These are phyloP conservation scores for Striga hermonthica DNA, from an alignment of 305 asterid species.

Conservation along the genomic window DNA sequence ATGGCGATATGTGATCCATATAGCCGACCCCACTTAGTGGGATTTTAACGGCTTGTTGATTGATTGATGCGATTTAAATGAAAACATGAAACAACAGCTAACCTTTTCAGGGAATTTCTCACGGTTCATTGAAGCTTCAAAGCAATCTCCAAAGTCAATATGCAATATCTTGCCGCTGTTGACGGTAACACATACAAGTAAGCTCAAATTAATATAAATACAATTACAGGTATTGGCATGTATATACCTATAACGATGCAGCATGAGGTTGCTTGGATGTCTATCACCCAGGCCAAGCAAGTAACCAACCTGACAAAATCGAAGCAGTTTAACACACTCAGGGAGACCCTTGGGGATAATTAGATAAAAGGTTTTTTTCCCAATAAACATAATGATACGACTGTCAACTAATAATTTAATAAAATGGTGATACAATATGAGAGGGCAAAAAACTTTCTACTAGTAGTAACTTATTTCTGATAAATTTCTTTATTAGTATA, in stretches of 20 bases:
- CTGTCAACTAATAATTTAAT: not conserved
- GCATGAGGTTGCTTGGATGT: constrained; percentile 99
- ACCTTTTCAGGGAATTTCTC: constrained; percentile 99
- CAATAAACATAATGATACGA: not conserved
- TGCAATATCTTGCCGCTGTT: constrained; percentile 97
- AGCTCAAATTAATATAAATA: constrained; percentile 24
- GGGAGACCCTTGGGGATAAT: not conserved
- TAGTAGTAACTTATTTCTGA: not conserved
- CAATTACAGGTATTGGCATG: constrained; percentile 10
- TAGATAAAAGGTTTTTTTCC: constrained; percentile 4
- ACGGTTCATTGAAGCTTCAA: constrained; percentile 99
- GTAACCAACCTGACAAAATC: constrained; percentile 78
- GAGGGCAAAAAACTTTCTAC: not conserved
- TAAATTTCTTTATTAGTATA: not conserved
- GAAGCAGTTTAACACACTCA: constrained; percentile 19
- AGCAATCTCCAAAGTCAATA: constrained; percentile 99
- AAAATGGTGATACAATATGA: not conserved
- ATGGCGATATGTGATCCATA: no score
- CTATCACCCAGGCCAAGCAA: constrained; percentile 99
- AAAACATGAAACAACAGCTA: constrained; percentile 19
- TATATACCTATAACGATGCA: constrained; percentile 79
- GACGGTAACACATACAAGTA: constrained; percentile 29
- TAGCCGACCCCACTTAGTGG: no score
- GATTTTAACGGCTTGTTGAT: no score
- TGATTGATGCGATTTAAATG: no score